phyloP scores from a whole-genome alignment of 805 yeast genomes.

The Hanseniaspora lindneri region DNA sequence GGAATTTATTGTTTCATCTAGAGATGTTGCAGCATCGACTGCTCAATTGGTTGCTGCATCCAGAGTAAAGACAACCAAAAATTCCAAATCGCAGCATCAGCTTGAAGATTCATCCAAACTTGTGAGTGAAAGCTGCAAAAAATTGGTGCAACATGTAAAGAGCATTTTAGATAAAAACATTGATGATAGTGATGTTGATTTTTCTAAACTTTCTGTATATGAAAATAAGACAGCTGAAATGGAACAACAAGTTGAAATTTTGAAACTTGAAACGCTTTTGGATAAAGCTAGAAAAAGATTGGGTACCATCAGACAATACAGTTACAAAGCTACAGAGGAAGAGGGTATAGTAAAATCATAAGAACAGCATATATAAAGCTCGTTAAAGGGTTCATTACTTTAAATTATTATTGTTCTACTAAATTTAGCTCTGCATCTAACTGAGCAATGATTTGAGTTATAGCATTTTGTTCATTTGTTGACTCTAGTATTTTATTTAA shows the following conservation, averaged over 20 bases:
- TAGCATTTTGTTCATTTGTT: not conserved
- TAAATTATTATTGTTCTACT: too few species aligned
- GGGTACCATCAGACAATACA: slow-evolving; percentile 71
- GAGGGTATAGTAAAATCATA: slow-evolving; percentile 12
- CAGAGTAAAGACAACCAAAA: slow-evolving; percentile 66
- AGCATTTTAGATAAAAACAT: slow-evolving; percentile 34
- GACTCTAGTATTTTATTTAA: not conserved
- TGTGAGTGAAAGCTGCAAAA: slow-evolving; percentile 66
- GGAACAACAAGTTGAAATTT: slow-evolving; percentile 87
- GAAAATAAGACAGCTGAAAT: slow-evolving; percentile 77
- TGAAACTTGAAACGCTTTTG: slow-evolving; percentile 67
- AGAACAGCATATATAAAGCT: too few species aligned
- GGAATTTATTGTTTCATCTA: slow-evolving; percentile 78
- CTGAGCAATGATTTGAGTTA: not conserved
- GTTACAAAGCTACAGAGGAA: slow-evolving; percentile 36
- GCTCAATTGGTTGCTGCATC: slow-evolving; percentile 89
- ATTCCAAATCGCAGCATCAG: slow-evolving; percentile 63
- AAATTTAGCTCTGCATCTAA: not conserved
- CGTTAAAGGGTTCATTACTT: not conserved
- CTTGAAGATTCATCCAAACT: slow-evolving; percentile 56
- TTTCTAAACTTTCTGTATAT: slow-evolving; percentile 54
- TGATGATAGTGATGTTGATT: slow-evolving; percentile 44
- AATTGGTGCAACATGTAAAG: slow-evolving; percentile 61
- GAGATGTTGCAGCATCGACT: slow-evolving; percentile 84
- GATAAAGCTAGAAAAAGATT: slow-evolving; percentile 62